phyloP scores from a whole-genome alignment of 75 land plant species.

The Pinus tabuliformis region DNA sequence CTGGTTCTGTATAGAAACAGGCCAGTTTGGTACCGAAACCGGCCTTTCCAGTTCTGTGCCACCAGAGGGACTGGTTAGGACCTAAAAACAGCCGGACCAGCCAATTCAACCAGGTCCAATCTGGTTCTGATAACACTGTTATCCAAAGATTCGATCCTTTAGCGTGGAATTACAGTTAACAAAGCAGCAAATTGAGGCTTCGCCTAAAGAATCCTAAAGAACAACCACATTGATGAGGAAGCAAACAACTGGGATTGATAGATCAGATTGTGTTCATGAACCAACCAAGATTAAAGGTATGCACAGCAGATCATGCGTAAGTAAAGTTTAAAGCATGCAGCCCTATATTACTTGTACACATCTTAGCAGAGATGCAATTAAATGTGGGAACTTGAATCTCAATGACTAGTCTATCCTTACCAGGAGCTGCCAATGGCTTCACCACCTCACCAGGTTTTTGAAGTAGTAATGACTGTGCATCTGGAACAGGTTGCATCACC shows the following conservation, averaged over 20 bases:
- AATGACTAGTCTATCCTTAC: constrained; percentile 1
- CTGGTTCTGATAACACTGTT: too few species aligned
- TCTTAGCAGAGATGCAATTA: neutral
- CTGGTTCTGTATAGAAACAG: too few species aligned
- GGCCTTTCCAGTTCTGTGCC: too few species aligned
- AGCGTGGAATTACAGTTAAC: too few species aligned
- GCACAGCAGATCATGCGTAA: neutral
- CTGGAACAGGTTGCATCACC: neutral
- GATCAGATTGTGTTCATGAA: neutral
- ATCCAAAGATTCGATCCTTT: too few species aligned
- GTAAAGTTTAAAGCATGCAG: neutral
- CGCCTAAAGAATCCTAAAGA: neutral
- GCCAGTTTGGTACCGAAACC: too few species aligned
- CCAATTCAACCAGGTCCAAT: too few species aligned
- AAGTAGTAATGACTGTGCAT: neutral
- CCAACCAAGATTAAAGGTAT: neutral
- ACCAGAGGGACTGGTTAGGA: too few species aligned
- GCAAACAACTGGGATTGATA: constrained; percentile 1
- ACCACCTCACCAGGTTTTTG: constrained; percentile 1
- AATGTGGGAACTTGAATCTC: neutral
- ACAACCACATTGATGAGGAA: neutral
- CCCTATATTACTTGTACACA: neutral
- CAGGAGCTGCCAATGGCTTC: constrained; percentile 7
- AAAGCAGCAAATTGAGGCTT: neutral
- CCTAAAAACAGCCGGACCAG: too few species aligned